A percentile compares a stretch with the other conserved stretches of the same genome.
Conservation (phyloP, 2,329 filamentous ascomycete genomes). For the Venturia effusa region DNA sequence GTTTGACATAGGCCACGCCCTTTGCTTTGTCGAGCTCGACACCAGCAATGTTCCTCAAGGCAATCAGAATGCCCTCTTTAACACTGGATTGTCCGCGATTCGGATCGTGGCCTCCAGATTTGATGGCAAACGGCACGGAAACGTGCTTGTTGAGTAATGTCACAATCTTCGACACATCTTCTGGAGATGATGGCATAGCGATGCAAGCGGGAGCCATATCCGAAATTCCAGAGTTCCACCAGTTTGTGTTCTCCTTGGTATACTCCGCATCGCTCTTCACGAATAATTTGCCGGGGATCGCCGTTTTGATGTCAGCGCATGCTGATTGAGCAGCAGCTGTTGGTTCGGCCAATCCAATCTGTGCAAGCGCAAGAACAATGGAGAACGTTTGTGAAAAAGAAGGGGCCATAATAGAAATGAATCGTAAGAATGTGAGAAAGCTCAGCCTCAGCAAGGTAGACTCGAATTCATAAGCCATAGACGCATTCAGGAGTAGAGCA, state of each 20-base stretch:
- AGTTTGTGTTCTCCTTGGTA: conserved; percentile 14
- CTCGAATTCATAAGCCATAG: not conserved
- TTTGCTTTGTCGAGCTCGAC: conserved; percentile 24
- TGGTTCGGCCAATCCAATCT: not conserved
- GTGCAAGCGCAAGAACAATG: not conserved
- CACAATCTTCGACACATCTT: conserved; percentile 25
- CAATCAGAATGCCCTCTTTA: conserved; percentile 28
- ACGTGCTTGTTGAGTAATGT: conserved; percentile 21
- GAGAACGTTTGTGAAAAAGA: not conserved
- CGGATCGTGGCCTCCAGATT: conserved; percentile 31
- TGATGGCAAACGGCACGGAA: conserved; percentile 26
- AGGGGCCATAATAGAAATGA: not conserved
- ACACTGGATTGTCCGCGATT: conserved; percentile 26
- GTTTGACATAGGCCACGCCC: conserved; percentile 27
- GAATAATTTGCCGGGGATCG: not conserved
- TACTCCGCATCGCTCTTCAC: not conserved
- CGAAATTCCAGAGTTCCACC: conserved; percentile 25
- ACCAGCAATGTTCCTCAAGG: conserved; percentile 24
- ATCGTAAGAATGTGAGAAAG: not conserved
- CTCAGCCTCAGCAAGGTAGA: rapidly evolving
- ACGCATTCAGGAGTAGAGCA: too few relatives aligned
- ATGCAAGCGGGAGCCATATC: conserved; percentile 26
- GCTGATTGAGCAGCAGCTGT: not conserved
- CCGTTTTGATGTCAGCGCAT: conserved; percentile 5
- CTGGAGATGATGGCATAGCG: conserved; percentile 22